Evolutionary conservation across 441 rosid genomes (phyloP), one percentile per base, ranked within the genome.

Genomic region (Theobroma grandiflorum): DNA sequence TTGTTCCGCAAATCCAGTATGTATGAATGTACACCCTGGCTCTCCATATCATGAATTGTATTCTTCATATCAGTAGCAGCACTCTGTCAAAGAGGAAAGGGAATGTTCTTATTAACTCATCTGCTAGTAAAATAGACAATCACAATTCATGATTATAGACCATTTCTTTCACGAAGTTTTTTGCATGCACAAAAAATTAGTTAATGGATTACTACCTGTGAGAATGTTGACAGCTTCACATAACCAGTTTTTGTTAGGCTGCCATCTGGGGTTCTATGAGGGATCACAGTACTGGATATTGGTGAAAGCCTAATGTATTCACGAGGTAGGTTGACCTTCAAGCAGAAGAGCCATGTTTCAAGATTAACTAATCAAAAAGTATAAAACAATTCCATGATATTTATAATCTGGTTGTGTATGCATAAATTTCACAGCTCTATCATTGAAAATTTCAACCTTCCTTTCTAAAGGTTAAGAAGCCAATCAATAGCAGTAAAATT

Each of bases 1-100:
- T 95, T 95, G 90, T 95, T 92, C 77, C 99, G 86, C 62, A 95
- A 85, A 85, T 95, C 98, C 40, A 95, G 80, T 79, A 95, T 95
- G 88, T 95, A 94, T 14, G 95, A 91, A 40, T 83, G 90, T 37
- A 94, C 98, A 61, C 91, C 93, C 76, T 91, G 88, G 69, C 78
- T 86, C 88, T 95, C 96, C 97, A 95, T 87, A 77, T 94, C 95
- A n/a, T 84, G 82, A 35, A 95, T 88, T 53, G 97, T 85, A 78
- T 79, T 85, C 78, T 81, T 87, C 96, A 95, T 88, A 70, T 92
- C 98, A 52, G 91, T 75, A 10, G 99, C 99, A 86, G 97, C 97
- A 81, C 85, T 90, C 99, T 95, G 85, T 81, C 79, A 57, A 80
- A 72, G 74, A 68, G 49, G 62, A 75, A 77, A 74, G 66, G n/a